phyloP scores from a whole-genome alignment of 441 rosid species.

The Theobroma grandiflorum region DNA sequence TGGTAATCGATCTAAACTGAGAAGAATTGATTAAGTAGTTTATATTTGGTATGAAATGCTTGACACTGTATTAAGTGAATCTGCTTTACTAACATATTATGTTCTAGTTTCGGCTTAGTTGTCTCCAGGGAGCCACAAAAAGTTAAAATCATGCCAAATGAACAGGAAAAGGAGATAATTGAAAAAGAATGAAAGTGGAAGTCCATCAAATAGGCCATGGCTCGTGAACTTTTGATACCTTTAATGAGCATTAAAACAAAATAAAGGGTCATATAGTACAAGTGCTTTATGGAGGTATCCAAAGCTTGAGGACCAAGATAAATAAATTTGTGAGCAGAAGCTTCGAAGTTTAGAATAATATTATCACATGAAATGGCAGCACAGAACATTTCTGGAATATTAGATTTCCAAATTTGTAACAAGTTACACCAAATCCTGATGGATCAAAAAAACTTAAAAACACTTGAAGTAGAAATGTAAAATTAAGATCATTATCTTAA shows the following conservation, averaged over 20 bases:
- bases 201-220: conserved; percentile 32
- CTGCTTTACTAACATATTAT: not conserved
- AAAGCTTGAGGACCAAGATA: conserved; percentile 25
- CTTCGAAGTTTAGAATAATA: conserved; percentile 17
- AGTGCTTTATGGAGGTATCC: conserved; percentile 50
- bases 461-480: not conserved
- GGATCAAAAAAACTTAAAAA: conserved; percentile 49
- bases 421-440: conserved; percentile 41
- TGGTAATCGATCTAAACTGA: not conserved
- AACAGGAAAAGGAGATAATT: conserved; percentile 16
- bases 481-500: conserved; percentile 25
- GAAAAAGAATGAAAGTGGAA: conserved; percentile 22
- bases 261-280: conserved; percentile 18
- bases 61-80: not conserved
- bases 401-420: conserved; percentile 1
- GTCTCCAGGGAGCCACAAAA: conserved; percentile 23
- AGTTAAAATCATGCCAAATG: conserved; percentile 4
- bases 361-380: not conserved
- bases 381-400: conserved; percentile 8
- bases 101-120: not conserved
- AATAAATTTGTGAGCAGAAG: not conserved
- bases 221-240: conserved; percentile 26
- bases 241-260: conserved; percentile 29
- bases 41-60: not conserved
- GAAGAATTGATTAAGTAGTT: not conserved